A percentile compares a stretch with the other conserved stretches of the same genome.
Evolutionary conservation across 345 rosid species (phyloP).

Genomic region (Pistacia vera): DNA sequence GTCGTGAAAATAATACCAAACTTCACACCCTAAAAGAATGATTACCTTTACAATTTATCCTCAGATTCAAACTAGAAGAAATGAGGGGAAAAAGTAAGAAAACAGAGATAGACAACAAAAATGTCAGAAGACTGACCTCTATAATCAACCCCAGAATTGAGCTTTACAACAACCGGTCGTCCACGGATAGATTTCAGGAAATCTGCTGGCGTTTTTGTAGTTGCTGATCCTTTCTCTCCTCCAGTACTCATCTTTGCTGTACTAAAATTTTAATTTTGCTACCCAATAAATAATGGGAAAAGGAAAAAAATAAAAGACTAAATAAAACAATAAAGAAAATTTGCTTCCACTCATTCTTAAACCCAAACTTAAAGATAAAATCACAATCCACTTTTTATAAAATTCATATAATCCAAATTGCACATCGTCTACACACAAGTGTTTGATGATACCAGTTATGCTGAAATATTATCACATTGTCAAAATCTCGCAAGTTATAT

Average conservation of each 20-base stretch:
- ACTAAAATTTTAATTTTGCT: not conserved
- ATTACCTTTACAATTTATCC: not conserved
- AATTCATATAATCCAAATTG: no score
- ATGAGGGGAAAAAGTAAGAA: no score
- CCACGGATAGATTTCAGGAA: constrained; percentile 96
- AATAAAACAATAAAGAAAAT: not conserved
- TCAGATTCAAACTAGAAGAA: not conserved
- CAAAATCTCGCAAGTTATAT: no score
- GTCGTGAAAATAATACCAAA: no score
- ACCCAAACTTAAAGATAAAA: not conserved
- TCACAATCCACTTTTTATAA: no score
- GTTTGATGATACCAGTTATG: no score
- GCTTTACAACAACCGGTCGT: constrained; percentile 87
- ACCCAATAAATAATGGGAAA: not conserved
- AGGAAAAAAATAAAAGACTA: not conserved
- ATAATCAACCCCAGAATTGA: constrained; percentile 93
- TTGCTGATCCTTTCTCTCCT: constrained; percentile 55
- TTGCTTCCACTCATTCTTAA: not conserved
- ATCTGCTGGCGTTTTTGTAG: constrained; percentile 75
- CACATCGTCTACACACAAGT: no score
- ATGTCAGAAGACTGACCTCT: constrained; percentile 47
- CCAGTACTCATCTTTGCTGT: constrained; percentile 62
- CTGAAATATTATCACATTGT: no score
- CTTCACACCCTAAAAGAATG: not conserved
- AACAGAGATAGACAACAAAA: constrained; percentile 4